phyloP scores from a whole-genome alignment of 1,284 basidiomycete species.

The Puccinia horiana region DNA sequence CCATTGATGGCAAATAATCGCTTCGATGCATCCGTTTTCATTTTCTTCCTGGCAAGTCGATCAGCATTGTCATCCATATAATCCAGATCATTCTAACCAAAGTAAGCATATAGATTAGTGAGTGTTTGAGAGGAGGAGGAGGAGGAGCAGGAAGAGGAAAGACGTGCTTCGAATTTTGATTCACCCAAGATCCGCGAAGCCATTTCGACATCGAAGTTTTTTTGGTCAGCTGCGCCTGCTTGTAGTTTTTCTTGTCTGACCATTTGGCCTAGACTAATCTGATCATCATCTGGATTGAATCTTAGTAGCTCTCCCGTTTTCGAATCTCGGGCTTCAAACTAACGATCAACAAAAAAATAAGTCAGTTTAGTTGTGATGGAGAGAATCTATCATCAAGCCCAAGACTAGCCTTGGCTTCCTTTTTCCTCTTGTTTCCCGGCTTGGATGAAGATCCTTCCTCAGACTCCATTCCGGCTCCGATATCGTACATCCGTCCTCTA shows the following conservation, averaged over 20 bases:
- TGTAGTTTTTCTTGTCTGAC: constrained; percentile 87
- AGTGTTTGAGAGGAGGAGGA: neutral
- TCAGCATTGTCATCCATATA: constrained; percentile 97
- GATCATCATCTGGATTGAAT: constrained; percentile 86
- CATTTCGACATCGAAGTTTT: constrained; percentile 85
- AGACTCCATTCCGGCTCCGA: constrained; percentile 68
- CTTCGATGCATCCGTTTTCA: constrained; percentile 93
- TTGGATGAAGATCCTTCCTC: constrained; percentile 60
- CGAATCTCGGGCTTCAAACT: constrained; percentile 82
- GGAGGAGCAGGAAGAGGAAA: no score
- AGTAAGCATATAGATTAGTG: neutral
- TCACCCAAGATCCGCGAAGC: constrained; percentile 84
- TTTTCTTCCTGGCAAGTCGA: constrained; percentile 83
- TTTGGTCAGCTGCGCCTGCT: constrained; percentile 83
- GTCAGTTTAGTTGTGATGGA: neutral
- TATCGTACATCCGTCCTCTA: constrained; percentile 82
- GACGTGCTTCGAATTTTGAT: constrained; percentile 71
- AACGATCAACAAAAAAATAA: constrained; percentile 32
- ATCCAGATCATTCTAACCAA: constrained; percentile 50
- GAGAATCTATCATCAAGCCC: neutral
- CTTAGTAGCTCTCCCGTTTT: constrained; percentile 79
- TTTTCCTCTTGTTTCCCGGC: constrained; percentile 75
- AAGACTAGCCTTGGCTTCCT: constrained; percentile 67
- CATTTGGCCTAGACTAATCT: constrained; percentile 81
- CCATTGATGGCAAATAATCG: constrained; percentile 94